Percentiles rank a stretch among this genome's conserved stretches.
phyloP scores from a whole-genome alignment of 139 green algal species.

The Chlamydomonas sp. region DNA sequence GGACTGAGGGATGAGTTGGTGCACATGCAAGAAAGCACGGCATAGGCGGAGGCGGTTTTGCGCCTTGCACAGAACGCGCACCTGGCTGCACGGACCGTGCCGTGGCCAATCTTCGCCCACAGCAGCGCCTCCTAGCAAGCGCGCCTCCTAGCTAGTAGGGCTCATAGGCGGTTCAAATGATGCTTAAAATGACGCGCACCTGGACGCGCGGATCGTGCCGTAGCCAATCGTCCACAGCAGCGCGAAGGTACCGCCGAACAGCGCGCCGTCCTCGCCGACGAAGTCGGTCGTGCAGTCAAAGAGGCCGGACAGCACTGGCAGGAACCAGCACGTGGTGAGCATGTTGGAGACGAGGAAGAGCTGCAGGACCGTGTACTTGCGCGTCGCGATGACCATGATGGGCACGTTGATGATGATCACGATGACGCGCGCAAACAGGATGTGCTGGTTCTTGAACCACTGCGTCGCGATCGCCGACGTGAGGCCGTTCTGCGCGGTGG shows the following conservation, averaged over 20 bases:
- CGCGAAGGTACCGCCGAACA: slow-evolving; percentile 18
- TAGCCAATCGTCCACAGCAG: slow-evolving; percentile 25
- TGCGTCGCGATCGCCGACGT: slow-evolving; percentile 26
- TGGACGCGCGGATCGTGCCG: too few relatives aligned
- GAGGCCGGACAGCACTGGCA: slow-evolving; percentile 39
- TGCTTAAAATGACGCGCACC: too few relatives aligned
- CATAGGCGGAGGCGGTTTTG: too few relatives aligned
- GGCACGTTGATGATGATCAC: slow-evolving; percentile 71
- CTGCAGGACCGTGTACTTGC: slow-evolving; percentile 45
- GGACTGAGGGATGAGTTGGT: too few relatives aligned
- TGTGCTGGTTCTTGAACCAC: slow-evolving; percentile 32
- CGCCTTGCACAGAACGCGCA: too few relatives aligned
- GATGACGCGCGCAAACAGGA: slow-evolving; percentile 41
- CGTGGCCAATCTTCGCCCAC: too few relatives aligned
- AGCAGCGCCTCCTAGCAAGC: too few relatives aligned
- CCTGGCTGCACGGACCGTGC: too few relatives aligned
- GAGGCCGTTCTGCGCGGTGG: slow-evolving; percentile 42
- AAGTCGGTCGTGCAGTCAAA: slow-evolving; percentile 20
- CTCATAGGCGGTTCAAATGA: too few relatives aligned
- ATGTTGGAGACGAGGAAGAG: slow-evolving; percentile 82
- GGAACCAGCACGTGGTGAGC: slow-evolving; percentile 51
- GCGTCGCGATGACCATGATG: slow-evolving; percentile 40
- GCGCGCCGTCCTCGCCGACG: not conserved
- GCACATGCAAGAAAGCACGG: too few relatives aligned
- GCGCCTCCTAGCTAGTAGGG: too few relatives aligned